Percentiles rank a stretch among this genome's conserved stretches.
These are phyloP conservation scores for Xylaria sp. DNA, from an alignment of 495 filamentous ascomycete genomes.

Conservation along the genomic window DNA sequence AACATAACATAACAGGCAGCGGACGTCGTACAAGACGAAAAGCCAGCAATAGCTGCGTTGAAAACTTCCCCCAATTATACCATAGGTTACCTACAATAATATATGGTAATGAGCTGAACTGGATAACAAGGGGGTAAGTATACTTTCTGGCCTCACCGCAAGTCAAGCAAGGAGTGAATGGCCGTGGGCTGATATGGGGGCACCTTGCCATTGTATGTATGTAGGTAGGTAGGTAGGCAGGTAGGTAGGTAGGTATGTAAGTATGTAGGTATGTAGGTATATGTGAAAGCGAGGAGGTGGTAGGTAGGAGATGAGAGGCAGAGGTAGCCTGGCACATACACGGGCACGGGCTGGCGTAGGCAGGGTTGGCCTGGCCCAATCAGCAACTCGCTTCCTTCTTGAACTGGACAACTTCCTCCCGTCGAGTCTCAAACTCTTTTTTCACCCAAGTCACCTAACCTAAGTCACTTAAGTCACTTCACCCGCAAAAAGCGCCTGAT, in stretches of 20 bases:
- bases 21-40: too few species aligned
- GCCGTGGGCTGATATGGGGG: background rate
- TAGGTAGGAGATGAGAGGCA: background rate
- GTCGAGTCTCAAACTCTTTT: conserved; percentile 24
- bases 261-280: too few species aligned
- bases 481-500: conserved; percentile 16
- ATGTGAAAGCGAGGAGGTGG: conserved; percentile 1
- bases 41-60: too few species aligned
- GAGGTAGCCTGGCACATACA: conserved; percentile 16
- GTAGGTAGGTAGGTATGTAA: too few species aligned
- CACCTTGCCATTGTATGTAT: background rate
- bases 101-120: too few species aligned
- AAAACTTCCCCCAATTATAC: too few species aligned
- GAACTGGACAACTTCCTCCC: conserved; percentile 24
- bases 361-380: conserved; percentile 22
- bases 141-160: too few species aligned
- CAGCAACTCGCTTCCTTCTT: conserved; percentile 31
- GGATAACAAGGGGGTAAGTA: too few species aligned
- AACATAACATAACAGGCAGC: too few species aligned
- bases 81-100: too few species aligned
- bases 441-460: conserved; percentile 13
- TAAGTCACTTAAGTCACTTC: background rate
- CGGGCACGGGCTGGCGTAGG: conserved; percentile 2
- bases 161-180: too few species aligned
- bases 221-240: too few species aligned